These are phyloP conservation scores for Candida railenensis DNA, from an alignment of 805 yeast genomes.

Conservation along the genomic window DNA sequence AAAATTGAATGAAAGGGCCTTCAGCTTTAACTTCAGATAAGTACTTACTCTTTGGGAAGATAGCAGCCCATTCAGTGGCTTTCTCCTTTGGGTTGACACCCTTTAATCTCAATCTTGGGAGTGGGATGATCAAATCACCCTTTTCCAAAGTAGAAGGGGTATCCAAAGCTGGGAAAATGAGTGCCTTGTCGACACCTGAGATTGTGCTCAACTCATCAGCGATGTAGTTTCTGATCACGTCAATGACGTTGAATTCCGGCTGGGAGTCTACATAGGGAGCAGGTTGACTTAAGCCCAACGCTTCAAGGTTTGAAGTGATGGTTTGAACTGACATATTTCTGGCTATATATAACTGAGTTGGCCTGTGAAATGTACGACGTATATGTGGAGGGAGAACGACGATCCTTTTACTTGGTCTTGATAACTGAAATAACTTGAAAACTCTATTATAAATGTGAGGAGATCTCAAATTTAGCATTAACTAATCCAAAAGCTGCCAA, in stretches of 20 bases:
- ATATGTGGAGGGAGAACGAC: no score
- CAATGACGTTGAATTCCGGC: slow-evolving; percentile 80
- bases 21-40: slow-evolving; percentile 72
- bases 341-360: no score
- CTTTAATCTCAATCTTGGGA: slow-evolving; percentile 80
- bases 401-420: not conserved
- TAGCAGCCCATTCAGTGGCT: slow-evolving; percentile 68
- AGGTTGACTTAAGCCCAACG: slow-evolving; percentile 44
- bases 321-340: slow-evolving; percentile 19
- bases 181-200: slow-evolving; percentile 64
- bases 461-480: not conserved
- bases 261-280: slow-evolving; percentile 53
- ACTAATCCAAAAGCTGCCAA: not conserved
- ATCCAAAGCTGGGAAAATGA: slow-evolving; percentile 85
- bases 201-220: slow-evolving; percentile 71
- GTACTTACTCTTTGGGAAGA: slow-evolving; percentile 71
- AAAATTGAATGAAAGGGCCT: slow-evolving; percentile 91
- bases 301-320: slow-evolving; percentile 32
- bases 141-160: slow-evolving; percentile 82
- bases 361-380: no score
- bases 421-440: not conserved
- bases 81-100: slow-evolving; percentile 80
- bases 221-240: slow-evolving; percentile 86
- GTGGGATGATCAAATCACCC: slow-evolving; percentile 90
- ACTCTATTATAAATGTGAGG: not conserved